These are phyloP conservation scores for Ceratobasidium sp. DNA, from an alignment of 1,284 basidiomycete genomes.

Conservation along the genomic window DNA sequence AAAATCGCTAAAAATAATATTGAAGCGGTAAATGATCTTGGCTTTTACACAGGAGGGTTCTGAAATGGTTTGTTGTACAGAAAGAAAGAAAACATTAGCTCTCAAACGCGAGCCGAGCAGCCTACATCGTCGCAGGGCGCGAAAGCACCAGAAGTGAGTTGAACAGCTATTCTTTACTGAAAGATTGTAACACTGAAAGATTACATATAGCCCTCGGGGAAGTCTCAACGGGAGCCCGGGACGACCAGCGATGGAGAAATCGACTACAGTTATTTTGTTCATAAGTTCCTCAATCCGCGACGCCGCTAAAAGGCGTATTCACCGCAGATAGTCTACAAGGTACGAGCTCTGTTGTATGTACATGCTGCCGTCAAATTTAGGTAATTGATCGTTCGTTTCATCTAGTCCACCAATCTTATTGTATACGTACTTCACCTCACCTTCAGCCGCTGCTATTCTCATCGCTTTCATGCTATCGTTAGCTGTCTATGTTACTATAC, in stretches of 20 bases:
- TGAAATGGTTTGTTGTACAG: neutral
- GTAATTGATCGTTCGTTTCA: too few relatives aligned
- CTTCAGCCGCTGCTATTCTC: too few relatives aligned
- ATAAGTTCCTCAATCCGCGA: constrained; percentile 4
- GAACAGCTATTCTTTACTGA: neutral
- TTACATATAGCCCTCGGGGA: neutral
- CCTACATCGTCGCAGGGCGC: neutral
- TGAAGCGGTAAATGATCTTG: neutral
- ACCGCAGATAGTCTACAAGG: too few relatives aligned
- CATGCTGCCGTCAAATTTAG: too few relatives aligned
- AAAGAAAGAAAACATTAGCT: neutral
- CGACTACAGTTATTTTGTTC: constrained; percentile 24
- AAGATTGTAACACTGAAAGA: neutral
- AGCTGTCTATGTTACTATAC: too few relatives aligned
- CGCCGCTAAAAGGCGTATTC: neutral
- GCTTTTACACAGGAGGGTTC: neutral
- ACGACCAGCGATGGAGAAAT: constrained; percentile 20
- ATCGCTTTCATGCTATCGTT: too few relatives aligned
- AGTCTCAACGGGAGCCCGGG: neutral
- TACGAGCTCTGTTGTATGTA: too few relatives aligned
- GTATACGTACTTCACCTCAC: too few relatives aligned
- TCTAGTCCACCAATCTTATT: too few relatives aligned
- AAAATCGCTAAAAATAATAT: neutral
- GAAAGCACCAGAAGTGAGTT: neutral
- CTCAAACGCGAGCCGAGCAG: neutral